phyloP scores from a whole-genome alignment of 1,284 basidiomycete species.

The Ustilago xerochloae region DNA sequence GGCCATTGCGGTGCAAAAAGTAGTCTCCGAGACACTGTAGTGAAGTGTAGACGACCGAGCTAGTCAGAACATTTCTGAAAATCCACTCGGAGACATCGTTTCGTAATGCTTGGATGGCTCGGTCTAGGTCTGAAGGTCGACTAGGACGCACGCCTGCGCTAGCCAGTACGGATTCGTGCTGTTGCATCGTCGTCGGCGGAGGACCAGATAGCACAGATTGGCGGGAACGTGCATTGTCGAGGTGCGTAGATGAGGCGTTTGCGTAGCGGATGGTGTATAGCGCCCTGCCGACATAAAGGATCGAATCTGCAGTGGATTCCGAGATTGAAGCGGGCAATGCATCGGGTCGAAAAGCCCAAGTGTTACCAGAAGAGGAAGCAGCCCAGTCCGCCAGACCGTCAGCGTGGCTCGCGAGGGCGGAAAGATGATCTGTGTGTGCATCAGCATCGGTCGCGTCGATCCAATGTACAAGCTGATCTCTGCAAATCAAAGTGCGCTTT shows the following conservation, averaged over 20 bases:
- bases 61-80: conserved; percentile 87
- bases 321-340: conserved; percentile 81
- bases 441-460: conserved; percentile 29
- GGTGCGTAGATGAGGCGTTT: conserved; percentile 8
- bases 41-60: conserved; percentile 80
- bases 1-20: conserved; percentile 86
- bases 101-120: conserved; percentile 73
- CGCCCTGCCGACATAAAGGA: conserved; percentile 85
- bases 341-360: conserved; percentile 72
- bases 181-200: conserved; percentile 33
- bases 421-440: conserved; percentile 16
- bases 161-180: conserved; percentile 35
- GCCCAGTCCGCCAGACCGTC: conserved; percentile 46
- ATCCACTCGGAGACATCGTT: conserved; percentile 86
- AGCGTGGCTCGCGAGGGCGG: conserved; percentile 7
- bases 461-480: conserved; percentile 45
- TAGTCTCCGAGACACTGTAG: conserved; percentile 74
- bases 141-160: conserved; percentile 25
- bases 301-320: conserved; percentile 78
- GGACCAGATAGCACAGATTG: conserved; percentile 20
- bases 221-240: conserved; percentile 1
- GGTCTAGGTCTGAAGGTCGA: conserved; percentile 28
- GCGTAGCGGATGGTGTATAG: conserved; percentile 79
- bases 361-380: conserved; percentile 31
- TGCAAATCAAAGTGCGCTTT: conserved; percentile 18